Conservation (phyloP, 2,329 filamentous ascomycete species). For the Nigrospora osmanthi region DNA sequence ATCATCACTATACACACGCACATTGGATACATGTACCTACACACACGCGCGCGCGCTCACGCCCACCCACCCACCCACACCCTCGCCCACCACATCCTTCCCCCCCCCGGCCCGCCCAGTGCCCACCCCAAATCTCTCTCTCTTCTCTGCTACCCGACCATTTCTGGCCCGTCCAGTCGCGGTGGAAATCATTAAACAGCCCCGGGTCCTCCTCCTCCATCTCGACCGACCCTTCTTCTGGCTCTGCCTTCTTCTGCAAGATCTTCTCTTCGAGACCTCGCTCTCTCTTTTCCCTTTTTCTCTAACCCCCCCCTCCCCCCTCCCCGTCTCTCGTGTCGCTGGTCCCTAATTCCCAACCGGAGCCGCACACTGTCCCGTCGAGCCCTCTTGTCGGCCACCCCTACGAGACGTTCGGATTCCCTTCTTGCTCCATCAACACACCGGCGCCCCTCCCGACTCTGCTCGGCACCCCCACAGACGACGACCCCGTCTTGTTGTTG, state of each 20-base stretch:
- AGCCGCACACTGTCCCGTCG: slow-evolving; percentile 23
- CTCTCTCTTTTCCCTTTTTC: slow-evolving; percentile 29
- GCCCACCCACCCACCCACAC: too few relatives aligned
- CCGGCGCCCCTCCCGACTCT: neutral
- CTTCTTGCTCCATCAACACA: neutral
- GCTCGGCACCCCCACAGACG: neutral
- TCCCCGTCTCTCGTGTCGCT: slow-evolving; percentile 20
- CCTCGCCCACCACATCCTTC: too few relatives aligned
- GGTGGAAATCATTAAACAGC: slow-evolving; percentile 24
- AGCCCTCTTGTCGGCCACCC: slow-evolving; percentile 7
- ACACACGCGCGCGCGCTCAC: neutral
- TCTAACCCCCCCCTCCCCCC: slow-evolving; percentile 17
- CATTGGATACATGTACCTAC: neutral
- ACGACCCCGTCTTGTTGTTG: neutral
- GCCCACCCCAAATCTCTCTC: slow-evolving; percentile 4
- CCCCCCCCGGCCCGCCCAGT: neutral
- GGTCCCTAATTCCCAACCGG: slow-evolving; percentile 12
- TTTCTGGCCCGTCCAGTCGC: slow-evolving; percentile 12
- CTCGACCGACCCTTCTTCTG: slow-evolving; percentile 20
- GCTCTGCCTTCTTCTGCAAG: slow-evolving; percentile 22
- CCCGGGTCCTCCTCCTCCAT: slow-evolving; percentile 17
- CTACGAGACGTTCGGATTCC: slow-evolving; percentile 6
- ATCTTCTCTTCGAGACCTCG: slow-evolving; percentile 29
- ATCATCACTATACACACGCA: too few relatives aligned
- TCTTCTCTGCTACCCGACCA: slow-evolving; percentile 12